Conservation (phyloP, 768 basidiomycete species). For the Paxillus involutus region DNA sequence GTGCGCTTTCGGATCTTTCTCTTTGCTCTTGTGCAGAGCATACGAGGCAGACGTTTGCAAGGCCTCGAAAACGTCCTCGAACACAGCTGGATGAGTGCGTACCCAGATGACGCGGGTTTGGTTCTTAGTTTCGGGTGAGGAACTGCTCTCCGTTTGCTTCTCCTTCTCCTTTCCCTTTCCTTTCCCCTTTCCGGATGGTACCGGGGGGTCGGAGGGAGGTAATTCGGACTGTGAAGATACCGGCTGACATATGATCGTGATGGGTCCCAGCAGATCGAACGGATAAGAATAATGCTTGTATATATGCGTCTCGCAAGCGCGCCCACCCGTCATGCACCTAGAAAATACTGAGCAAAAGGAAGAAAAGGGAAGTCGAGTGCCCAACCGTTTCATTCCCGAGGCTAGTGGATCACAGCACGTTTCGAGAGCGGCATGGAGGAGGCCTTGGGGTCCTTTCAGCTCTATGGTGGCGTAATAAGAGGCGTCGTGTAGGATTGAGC, state of each 20-base stretch:
- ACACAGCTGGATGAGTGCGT: slow-evolving; percentile 74
- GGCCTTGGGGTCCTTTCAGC: slow-evolving; percentile 59
- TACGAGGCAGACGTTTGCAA: slow-evolving; percentile 53
- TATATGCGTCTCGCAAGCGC: slow-evolving; percentile 63
- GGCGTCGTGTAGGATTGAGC: slow-evolving; percentile 86
- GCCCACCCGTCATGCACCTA: slow-evolving; percentile 67
- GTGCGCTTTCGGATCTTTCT: slow-evolving; percentile 16
- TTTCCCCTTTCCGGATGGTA: slow-evolving; percentile 12
- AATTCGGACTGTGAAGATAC: not conserved
- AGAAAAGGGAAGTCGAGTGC: not conserved
- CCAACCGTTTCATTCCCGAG: slow-evolving; percentile 62
- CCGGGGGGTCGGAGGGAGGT: not conserved
- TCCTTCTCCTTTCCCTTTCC: slow-evolving; percentile 30
- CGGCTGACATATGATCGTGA: slow-evolving; percentile 74
- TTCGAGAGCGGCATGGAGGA: slow-evolving; percentile 53
- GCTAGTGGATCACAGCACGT: slow-evolving; percentile 65
- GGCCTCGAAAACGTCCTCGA: slow-evolving; percentile 52
- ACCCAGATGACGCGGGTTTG: slow-evolving; percentile 63
- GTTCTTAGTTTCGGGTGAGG: slow-evolving; percentile 3
- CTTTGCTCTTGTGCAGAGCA: slow-evolving; percentile 40
- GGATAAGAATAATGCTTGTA: slow-evolving; percentile 70
- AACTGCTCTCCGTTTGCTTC: slow-evolving; percentile 26
- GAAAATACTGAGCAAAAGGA: not conserved
- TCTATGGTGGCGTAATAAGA: slow-evolving; percentile 82
- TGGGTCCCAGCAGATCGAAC: slow-evolving; percentile 65